phyloP scores from a whole-genome alignment of 176 grass and related monocot species.

The Bothriochloa decipiens region DNA sequence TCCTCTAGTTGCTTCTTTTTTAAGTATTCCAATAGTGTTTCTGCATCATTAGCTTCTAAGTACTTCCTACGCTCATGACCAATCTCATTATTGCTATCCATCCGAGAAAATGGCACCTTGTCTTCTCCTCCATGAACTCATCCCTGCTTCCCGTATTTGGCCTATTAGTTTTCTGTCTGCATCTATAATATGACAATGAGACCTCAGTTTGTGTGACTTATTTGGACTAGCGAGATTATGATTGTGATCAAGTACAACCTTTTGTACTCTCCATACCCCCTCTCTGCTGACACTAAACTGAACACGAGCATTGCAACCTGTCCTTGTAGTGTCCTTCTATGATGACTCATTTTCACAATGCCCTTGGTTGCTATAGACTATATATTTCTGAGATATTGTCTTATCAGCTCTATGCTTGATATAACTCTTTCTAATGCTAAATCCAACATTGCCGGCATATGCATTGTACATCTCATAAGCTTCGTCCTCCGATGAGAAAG shows the following conservation, averaged over 20 bases:
- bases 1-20: too few species aligned
- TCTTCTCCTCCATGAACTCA: background rate
- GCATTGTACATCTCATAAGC: background rate
- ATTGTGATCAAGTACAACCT: background rate
- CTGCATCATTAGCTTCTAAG: too few species aligned
- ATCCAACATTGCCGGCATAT: background rate
- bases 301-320: too few species aligned
- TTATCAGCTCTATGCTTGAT: background rate
- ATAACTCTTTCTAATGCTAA: background rate
- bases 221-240: background rate
- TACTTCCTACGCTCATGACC: too few species aligned
- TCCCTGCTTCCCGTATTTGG: background rate
- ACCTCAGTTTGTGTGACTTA: background rate
- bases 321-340: too few species aligned
- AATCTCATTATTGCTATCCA: background rate
- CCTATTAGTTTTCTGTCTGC: background rate
- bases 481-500: background rate
- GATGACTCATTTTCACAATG: too few species aligned
- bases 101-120: background rate
- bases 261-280: background rate
- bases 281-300: background rate
- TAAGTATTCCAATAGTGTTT: too few species aligned
- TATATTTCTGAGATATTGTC: background rate
- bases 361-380: background rate
- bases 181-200: background rate